Percentiles rank a stretch among this genome's conserved stretches.
Conservation (phyloP, 345 rosid genomes). For the Hibiscus tridactylites region DNA sequence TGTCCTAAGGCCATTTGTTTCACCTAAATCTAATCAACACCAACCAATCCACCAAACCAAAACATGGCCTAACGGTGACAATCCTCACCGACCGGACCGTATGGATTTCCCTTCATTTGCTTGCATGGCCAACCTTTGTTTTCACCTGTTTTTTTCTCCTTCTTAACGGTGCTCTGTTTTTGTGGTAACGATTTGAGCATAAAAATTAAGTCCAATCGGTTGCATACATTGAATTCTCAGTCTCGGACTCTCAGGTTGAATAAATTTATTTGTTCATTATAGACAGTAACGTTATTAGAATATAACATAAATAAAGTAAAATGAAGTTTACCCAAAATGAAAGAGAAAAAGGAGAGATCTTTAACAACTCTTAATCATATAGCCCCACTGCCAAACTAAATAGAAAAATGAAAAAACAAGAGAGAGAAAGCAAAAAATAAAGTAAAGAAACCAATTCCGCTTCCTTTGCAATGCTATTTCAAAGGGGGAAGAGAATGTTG, state of each 20-base stretch:
- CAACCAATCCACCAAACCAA: not conserved
- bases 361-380: conserved; percentile 20
- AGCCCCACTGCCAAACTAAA: conserved; percentile 14
- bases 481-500: conserved; percentile 12
- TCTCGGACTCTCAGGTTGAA: not conserved
- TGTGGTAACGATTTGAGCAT: not conserved
- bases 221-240: not conserved
- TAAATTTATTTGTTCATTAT: not conserved
- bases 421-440: not conserved
- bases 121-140: not conserved
- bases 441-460: conserved; percentile 6
- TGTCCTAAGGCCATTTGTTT: not conserved
- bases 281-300: too few relatives aligned
- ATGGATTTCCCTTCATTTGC: not conserved
- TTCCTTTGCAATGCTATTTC: conserved; percentile 8
- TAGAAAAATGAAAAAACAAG: not conserved
- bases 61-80: not conserved
- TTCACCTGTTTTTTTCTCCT: not conserved
- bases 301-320: too few relatives aligned
- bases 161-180: not conserved
- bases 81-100: not conserved
- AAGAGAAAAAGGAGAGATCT: not conserved
- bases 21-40: not conserved
- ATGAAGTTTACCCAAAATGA: too few relatives aligned
- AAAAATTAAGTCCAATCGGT: not conserved